phyloP scores from a whole-genome alignment of 768 basidiomycete genomes.

The Amanita brunnescens region DNA sequence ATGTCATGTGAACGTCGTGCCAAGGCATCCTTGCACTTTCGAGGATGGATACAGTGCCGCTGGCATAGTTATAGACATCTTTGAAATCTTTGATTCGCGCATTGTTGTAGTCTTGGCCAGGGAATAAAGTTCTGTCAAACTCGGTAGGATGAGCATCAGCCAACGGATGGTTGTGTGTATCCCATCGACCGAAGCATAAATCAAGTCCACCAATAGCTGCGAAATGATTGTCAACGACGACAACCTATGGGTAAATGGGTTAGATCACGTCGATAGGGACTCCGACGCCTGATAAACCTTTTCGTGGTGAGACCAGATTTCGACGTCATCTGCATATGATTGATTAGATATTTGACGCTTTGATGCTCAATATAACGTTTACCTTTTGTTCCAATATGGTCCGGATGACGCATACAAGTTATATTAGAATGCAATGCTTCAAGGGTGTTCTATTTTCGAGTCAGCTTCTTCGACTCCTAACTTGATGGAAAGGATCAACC shows the following conservation, averaged over 20 bases:
- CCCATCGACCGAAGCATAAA: conserved; percentile 96
- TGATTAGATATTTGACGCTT: background rate
- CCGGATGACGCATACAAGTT: conserved; percentile 82
- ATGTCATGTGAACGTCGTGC: conserved; percentile 93
- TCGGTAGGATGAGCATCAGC: conserved; percentile 90
- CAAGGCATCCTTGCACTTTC: conserved; percentile 84
- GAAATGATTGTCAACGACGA: conserved; percentile 78
- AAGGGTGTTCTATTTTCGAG: conserved; percentile 45
- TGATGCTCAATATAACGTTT: conserved; percentile 5
- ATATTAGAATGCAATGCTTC: conserved; percentile 86
- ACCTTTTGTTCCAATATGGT: conserved; percentile 80
- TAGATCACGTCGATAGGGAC: conserved; percentile 6
- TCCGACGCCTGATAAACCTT: conserved; percentile 32
- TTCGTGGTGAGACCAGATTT: conserved; percentile 92
- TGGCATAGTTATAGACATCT: conserved; percentile 68
- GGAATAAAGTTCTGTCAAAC: conserved; percentile 76
- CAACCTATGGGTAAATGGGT: conserved; percentile 34
- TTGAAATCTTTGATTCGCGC: conserved; percentile 82
- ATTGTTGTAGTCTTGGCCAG: conserved; percentile 92
- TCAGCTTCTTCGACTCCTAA: background rate
- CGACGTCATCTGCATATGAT: conserved; percentile 47
- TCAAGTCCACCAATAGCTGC: conserved; percentile 93
- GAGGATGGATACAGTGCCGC: conserved; percentile 56
- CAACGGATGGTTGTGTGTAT: conserved; percentile 82
- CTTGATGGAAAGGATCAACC: conserved; percentile 15